These are phyloP conservation scores for Mycena venus DNA, from an alignment of 768 basidiomycete species.

Conservation along the genomic window DNA sequence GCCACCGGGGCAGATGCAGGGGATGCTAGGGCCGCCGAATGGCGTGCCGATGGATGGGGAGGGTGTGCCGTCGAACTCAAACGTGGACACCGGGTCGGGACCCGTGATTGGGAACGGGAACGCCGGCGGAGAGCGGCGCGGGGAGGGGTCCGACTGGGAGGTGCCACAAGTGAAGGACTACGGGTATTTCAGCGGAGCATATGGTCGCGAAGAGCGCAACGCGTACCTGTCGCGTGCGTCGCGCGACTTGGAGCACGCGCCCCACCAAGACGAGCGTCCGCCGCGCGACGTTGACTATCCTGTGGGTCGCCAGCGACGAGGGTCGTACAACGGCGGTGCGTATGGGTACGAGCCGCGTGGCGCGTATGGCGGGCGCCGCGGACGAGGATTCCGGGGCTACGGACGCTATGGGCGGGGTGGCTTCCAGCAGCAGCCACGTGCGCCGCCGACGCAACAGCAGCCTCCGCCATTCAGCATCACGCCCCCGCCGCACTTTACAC, in stretches of 20 bases:
- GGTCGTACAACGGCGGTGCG: slow-evolving; percentile 23
- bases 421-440: slow-evolving; percentile 14
- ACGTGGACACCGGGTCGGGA: not conserved
- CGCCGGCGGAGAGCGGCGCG: slow-evolving; percentile 1
- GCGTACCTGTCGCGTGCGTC: slow-evolving; percentile 1
- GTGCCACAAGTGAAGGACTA: slow-evolving; percentile 22
- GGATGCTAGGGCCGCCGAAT: slow-evolving; percentile 10
- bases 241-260: slow-evolving; percentile 5
- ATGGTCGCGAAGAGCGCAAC: slow-evolving; percentile 9
- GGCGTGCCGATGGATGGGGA: not conserved
- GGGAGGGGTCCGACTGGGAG: slow-evolving; percentile 29
- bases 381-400: slow-evolving; percentile 16
- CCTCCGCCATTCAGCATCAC: slow-evolving; percentile 22
- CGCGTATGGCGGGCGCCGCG: slow-evolving; percentile 20
- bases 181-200: slow-evolving; percentile 12
- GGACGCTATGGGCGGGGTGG: slow-evolving; percentile 15
- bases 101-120: not conserved
- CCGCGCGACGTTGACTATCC: slow-evolving; percentile 24
- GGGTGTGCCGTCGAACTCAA: not conserved
- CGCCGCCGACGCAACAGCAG: slow-evolving; percentile 15
- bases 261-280: slow-evolving; percentile 15
- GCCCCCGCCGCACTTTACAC: slow-evolving; percentile 26
- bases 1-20: slow-evolving; percentile 10
- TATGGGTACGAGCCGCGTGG: slow-evolving; percentile 32
- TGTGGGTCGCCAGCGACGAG: slow-evolving; percentile 20